phyloP scores from a whole-genome alignment of 2,329 filamentous ascomycete genomes.

The Fusarium fujikuroi region DNA sequence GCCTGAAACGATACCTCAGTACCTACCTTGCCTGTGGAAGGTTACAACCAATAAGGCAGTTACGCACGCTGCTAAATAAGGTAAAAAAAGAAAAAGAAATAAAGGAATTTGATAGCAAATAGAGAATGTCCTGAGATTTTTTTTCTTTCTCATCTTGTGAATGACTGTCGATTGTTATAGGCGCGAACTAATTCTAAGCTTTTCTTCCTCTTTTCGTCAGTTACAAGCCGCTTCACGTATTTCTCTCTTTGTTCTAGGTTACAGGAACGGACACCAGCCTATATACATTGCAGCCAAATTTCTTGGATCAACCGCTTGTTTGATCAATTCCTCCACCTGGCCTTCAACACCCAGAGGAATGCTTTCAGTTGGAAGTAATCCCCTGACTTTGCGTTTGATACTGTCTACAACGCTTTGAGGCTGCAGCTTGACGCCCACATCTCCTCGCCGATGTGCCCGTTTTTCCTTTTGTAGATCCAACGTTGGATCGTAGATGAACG shows the following conservation, averaged over 20 bases:
- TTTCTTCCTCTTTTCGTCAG: not conserved
- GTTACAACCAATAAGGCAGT: not conserved
- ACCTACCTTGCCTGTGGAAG: not conserved
- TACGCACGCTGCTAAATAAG: not conserved
- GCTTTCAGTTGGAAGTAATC: slow-evolving; percentile 84
- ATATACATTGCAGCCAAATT: slow-evolving; percentile 97
- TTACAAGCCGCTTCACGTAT: not conserved
- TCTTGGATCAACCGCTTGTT: slow-evolving; percentile 81
- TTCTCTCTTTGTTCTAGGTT: not conserved
- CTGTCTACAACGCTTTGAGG: slow-evolving; percentile 85
- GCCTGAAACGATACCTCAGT: not conserved
- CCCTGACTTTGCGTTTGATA: slow-evolving; percentile 86
- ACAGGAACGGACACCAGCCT: slow-evolving; percentile 79
- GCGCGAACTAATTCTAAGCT: not conserved
- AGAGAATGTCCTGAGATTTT: not conserved
- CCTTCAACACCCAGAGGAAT: slow-evolving; percentile 95
- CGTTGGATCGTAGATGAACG: slow-evolving; percentile 96
- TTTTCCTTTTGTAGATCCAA: slow-evolving; percentile 86
- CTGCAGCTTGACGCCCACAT: slow-evolving; percentile 61
- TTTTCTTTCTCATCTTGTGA: not conserved
- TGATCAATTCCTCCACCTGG: slow-evolving; percentile 95
- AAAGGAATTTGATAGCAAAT: not conserved
- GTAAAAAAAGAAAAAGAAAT: not conserved
- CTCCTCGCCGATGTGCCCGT: slow-evolving; percentile 49
- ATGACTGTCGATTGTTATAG: not conserved